Base-by-base conservation (phyloP, 495 filamentous ascomycete genomes). In the Penicillium daleae region DNA sequence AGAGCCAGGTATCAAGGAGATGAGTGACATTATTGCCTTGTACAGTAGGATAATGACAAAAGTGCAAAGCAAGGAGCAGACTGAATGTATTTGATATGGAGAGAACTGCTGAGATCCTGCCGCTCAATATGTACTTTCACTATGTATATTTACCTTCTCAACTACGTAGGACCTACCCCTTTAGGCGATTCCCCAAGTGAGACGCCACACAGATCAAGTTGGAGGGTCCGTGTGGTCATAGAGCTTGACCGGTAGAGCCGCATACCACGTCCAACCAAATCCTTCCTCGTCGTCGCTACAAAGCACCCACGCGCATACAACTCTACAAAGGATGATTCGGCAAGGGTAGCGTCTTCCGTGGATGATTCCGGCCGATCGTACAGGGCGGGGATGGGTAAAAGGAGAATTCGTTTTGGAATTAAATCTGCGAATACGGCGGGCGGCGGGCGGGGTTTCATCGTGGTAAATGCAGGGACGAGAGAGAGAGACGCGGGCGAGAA, bases 391-490 rank as follows among this genome's bases (percentile, higher is more conserved):
- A 56, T 63, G 40, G 63, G 66, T 63, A 61, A 65, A 71, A 68
- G 66, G 54, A 53, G 46, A 71, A 76, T 64, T 67, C 71, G 3
- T 44, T 67, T 74, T 71, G 63, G 68, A 64, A 76, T 75, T 75
- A 73, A 66, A 64, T 59, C 49, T 73, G 70, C 72, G 77, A 67
- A 64, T 63, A 75, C 70, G 72, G 70, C 71, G 74, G 60, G 61
- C 55, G 75, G 68, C 73, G 78, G 63, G 61, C 70, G 71, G 68
- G 64, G 62, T 68, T 73, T 49, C n/a, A 76, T 75, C 71, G 74
- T 66, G 64, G 63, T 52, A 61, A 71, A 68, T 59, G 67, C 56
- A 75, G 69, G 66, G 76, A 79, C 75, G 76, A 72, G 46, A 64
- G 51, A 71, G 75, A 72, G 49, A 72, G 60, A 70, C 49, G 72